phyloP scores from a whole-genome alignment of 495 filamentous ascomycete genomes.

The Hypoxylon lienhwacheense region DNA sequence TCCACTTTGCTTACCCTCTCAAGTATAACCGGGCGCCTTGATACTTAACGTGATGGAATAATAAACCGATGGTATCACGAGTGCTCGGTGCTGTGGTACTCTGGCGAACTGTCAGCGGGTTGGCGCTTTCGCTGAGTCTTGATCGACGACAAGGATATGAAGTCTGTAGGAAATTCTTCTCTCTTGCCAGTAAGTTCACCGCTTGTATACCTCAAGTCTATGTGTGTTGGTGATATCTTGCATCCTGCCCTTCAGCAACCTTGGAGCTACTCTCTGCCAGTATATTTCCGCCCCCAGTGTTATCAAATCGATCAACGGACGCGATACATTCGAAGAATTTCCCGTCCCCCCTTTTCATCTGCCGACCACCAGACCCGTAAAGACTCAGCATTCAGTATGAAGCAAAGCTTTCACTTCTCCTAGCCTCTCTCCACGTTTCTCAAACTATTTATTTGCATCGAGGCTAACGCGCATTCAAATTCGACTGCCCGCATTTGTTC shows the following conservation, averaged over 20 bases:
- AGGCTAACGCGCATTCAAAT: conserved; percentile 16
- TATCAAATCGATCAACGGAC: conserved; percentile 2
- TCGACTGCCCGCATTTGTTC: conserved; percentile 35
- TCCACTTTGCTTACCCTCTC: conserved; percentile 25
- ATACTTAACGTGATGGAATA: conserved; percentile 12
- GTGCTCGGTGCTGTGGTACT: conserved; percentile 9
- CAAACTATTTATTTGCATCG: conserved; percentile 28
- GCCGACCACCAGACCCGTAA: conserved; percentile 15
- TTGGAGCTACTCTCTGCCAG: not conserved
- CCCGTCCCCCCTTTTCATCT: conserved; percentile 15
- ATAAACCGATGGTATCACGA: conserved; percentile 19
- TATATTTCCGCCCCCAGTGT: not conserved
- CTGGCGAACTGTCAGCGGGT: conserved; percentile 35
- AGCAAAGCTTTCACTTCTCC: conserved; percentile 17
- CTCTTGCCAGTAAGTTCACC: conserved; percentile 10
- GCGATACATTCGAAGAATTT: conserved; percentile 7
- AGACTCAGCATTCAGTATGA: conserved; percentile 17
- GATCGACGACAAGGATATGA: conserved; percentile 32
- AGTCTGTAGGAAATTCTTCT: conserved; percentile 3
- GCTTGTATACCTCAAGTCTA: conserved; percentile 1
- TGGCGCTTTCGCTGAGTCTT: conserved; percentile 22
- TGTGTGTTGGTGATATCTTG: not conserved
- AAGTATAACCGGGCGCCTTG: conserved; percentile 23
- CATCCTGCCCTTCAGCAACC: not conserved
- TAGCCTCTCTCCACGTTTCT: conserved; percentile 22